phyloP scores from a whole-genome alignment of 2,329 filamentous ascomycete genomes.

The Epichloe coenophiala region DNA sequence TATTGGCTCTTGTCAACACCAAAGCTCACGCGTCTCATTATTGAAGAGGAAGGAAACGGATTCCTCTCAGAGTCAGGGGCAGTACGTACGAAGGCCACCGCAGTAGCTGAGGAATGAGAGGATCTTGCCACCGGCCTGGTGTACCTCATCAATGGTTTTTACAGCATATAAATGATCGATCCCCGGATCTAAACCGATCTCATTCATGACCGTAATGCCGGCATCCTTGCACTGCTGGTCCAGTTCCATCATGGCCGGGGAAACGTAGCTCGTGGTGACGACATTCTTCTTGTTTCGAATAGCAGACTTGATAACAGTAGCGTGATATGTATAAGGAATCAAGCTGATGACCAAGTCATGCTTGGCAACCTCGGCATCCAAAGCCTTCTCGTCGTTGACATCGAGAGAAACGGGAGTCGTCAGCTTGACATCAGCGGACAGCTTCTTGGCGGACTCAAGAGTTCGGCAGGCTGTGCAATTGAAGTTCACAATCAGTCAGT shows the following conservation, averaged over 20 bases:
- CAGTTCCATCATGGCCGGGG: slow-evolving; percentile 81
- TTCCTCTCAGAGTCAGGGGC: too few relatives aligned
- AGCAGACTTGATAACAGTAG: slow-evolving; percentile 79
- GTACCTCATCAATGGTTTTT: slow-evolving; percentile 80
- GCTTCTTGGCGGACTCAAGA: slow-evolving; percentile 60
- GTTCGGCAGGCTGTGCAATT: slow-evolving; percentile 58
- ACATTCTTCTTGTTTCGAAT: slow-evolving; percentile 93
- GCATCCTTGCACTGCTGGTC: slow-evolving; percentile 73
- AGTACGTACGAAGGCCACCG: slow-evolving; percentile 26
- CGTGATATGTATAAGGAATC: slow-evolving; percentile 88
- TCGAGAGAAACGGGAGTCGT: slow-evolving; percentile 71
- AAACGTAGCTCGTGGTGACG: slow-evolving; percentile 89
- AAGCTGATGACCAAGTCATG: slow-evolving; percentile 67
- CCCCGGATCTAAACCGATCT: slow-evolving; percentile 68
- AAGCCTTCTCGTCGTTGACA: slow-evolving; percentile 59
- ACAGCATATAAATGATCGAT: slow-evolving; percentile 65
- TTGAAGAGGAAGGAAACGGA: too few relatives aligned
- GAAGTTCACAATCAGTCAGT: too few relatives aligned
- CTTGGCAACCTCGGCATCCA: slow-evolving; percentile 70
- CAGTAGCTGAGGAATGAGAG: slow-evolving; percentile 72
- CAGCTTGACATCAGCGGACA: slow-evolving; percentile 58
- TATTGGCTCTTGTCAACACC: slow-evolving; percentile 30
- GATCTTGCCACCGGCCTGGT: slow-evolving; percentile 77
- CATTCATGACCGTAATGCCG: slow-evolving; percentile 95
- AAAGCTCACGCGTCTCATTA: too few relatives aligned